Conservation (phyloP, 208 protist genomes). For the Trypanosoma grayi region DNA sequence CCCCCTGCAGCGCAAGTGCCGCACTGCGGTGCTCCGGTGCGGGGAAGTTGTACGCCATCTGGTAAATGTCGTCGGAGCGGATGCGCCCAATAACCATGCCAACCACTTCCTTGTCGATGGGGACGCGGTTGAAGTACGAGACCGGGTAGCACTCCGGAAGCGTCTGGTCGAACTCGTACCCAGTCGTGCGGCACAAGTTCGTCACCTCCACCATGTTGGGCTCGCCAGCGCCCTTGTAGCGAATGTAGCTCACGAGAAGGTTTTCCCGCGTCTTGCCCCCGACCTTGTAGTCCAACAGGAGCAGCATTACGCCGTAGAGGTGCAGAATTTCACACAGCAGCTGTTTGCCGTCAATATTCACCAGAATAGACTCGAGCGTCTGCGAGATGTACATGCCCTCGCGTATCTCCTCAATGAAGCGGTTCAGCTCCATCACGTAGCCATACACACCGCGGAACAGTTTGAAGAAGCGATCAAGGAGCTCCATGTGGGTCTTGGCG, state of each 20-base stretch:
- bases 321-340: conserved; percentile 92
- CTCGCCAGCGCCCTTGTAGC: conserved; percentile 93
- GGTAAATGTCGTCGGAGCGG: conserved; percentile 96
- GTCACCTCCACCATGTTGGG: conserved; percentile 94
- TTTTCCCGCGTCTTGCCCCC: conserved; percentile 93
- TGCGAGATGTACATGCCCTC: conserved; percentile 89
- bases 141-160: conserved; percentile 87
- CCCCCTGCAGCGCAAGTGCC: conserved; percentile 92
- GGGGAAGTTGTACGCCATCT: conserved; percentile 89
- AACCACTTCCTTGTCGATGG: conserved; percentile 66
- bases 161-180: conserved; percentile 44
- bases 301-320: conserved; percentile 97
- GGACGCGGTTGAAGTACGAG: conserved; percentile 89
- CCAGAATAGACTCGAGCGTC: conserved; percentile 91
- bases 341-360: conserved; percentile 95
- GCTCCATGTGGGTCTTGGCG: conserved; percentile 88
- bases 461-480: conserved; percentile 96
- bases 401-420: conserved; percentile 90
- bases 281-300: conserved; percentile 93
- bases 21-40: conserved; percentile 93
- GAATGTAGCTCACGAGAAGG: conserved; percentile 96
- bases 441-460: conserved; percentile 96
- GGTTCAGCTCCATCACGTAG: conserved; percentile 93
- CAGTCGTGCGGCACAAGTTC: conserved; percentile 92
- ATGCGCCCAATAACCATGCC: conserved; percentile 92